Percentiles rank a stretch among this genome's conserved stretches.
Evolutionary conservation across 306 rosid species (phyloP).

Genomic region (Trifolium subterraneum): DNA sequence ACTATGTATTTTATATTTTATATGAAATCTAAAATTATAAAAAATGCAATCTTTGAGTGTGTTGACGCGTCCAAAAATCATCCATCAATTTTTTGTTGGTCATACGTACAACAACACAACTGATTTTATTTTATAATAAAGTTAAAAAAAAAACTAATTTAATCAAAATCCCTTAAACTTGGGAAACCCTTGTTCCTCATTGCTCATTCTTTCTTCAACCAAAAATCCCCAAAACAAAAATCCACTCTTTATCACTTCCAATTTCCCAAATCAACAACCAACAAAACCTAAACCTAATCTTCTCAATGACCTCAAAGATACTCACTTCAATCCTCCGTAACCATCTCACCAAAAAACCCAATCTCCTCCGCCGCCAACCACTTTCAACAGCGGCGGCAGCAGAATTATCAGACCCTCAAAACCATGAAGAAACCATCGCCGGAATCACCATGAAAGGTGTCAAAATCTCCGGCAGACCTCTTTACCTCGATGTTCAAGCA

Average conservation of each 20-base stretch:
- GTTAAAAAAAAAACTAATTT: no score
- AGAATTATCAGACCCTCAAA: not conserved
- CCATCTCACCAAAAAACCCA: slow-evolving; percentile 1
- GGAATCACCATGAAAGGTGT: slow-evolving; percentile 83
- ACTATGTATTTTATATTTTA: no score
- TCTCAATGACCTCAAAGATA: slow-evolving; percentile 14
- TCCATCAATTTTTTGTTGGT: not conserved
- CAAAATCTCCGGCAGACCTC: slow-evolving; percentile 76
- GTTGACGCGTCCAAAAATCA: not conserved
- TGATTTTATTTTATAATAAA: no score
- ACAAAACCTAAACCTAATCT: not conserved
- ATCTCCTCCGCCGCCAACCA: slow-evolving; percentile 2
- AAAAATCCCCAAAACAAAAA: not conserved
- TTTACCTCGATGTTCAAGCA: slow-evolving; percentile 88
- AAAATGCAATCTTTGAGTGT: no score
- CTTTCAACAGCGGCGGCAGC: not conserved
- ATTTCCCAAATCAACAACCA: not conserved
- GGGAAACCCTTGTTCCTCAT: not conserved
- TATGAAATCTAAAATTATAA: no score
- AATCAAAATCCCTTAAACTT: not conserved
- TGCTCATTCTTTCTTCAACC: not conserved
- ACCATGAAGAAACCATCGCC: slow-evolving; percentile 41
- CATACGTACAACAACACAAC: no score
- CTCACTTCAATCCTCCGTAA: slow-evolving; percentile 7
- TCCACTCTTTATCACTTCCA: not conserved